Evolutionary conservation across 1,284 basidiomycete species (phyloP).

Genomic region (Meripilus lineatus): DNA sequence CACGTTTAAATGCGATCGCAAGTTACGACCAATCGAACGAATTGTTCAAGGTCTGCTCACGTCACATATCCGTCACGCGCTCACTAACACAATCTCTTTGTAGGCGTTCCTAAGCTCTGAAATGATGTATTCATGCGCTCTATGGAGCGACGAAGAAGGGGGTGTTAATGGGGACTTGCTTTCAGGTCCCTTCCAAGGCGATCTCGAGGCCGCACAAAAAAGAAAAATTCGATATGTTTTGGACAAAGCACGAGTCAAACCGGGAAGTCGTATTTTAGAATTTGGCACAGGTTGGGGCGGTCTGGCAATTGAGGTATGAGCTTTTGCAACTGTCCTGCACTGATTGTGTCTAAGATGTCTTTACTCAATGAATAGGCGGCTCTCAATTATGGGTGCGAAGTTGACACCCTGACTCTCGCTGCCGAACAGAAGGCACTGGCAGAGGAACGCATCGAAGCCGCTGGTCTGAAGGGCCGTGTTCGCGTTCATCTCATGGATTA

Average conservation of each 20-base stretch:
- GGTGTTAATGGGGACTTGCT: slow-evolving; percentile 58
- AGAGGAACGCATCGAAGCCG: slow-evolving; percentile 72
- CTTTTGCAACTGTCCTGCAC: neutral
- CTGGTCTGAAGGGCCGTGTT: slow-evolving; percentile 68
- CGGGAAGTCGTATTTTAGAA: slow-evolving; percentile 79
- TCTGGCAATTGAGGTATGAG: slow-evolving; percentile 75
- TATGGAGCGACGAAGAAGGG: slow-evolving; percentile 72
- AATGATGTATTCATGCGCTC: slow-evolving; percentile 91
- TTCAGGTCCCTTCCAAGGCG: slow-evolving; percentile 39
- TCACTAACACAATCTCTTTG: slow-evolving; percentile 1
- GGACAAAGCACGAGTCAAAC: slow-evolving; percentile 66
- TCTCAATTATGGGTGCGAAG: slow-evolving; percentile 66
- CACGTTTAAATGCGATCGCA: slow-evolving; percentile 80
- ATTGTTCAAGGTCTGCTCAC: slow-evolving; percentile 56
- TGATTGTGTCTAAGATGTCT: no score
- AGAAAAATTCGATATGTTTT: slow-evolving; percentile 82
- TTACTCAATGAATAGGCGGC: slow-evolving; percentile 46
- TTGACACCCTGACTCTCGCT: slow-evolving; percentile 86
- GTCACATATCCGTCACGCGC: slow-evolving; percentile 8
- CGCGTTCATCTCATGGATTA: slow-evolving; percentile 88
- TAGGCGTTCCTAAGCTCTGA: slow-evolving; percentile 80
- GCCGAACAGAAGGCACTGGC: slow-evolving; percentile 83
- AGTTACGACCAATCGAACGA: slow-evolving; percentile 89
- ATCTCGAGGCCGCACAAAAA: slow-evolving; percentile 78
- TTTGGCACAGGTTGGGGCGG: slow-evolving; percentile 94